phyloP scores from a whole-genome alignment of 306 rosid genomes.

The Prosopis cineraria region DNA sequence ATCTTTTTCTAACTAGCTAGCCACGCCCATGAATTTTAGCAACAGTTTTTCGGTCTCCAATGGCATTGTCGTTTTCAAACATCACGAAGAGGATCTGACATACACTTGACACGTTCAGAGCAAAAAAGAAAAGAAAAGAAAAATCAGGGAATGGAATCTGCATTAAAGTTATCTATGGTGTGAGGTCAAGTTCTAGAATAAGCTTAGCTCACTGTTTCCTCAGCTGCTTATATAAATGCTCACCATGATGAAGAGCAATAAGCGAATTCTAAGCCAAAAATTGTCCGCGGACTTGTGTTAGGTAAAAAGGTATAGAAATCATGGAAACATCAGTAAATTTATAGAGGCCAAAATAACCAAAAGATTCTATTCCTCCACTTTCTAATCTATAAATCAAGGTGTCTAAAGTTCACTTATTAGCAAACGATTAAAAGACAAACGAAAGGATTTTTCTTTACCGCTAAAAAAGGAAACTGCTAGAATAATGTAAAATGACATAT shows the following conservation, averaged over 20 bases:
- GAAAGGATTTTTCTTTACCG: conserved; percentile 14
- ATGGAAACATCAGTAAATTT: conserved; percentile 31
- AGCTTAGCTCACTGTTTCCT: background rate
- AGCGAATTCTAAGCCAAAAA: conserved; percentile 31
- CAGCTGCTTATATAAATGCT: conserved; percentile 1
- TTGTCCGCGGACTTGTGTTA: conserved; percentile 17
- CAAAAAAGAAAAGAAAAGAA: background rate
- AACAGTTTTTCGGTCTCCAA: conserved; percentile 35
- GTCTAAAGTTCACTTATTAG: conserved; percentile 35
- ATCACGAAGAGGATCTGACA: conserved; percentile 44
- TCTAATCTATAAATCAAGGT: conserved; percentile 20
- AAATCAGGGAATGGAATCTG: conserved; percentile 40
- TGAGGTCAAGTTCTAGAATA: conserved; percentile 2
- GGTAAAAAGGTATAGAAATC: conserved; percentile 5
- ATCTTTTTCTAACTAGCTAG: conserved; percentile 33
- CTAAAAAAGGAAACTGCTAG: conserved; percentile 20
- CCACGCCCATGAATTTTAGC: conserved; percentile 53
- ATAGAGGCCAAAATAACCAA: conserved; percentile 25
- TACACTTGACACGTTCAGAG: conserved; percentile 29
- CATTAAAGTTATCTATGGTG: conserved; percentile 9
- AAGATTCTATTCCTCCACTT: conserved; percentile 40
- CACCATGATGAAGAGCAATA: conserved; percentile 5
- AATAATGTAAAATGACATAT: background rate
- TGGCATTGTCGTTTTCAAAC: conserved; percentile 43
- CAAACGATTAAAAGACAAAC: conserved; percentile 23